Conservation (phyloP, 2,329 filamentous ascomycete species). For the Ophiostoma australiae region DNA sequence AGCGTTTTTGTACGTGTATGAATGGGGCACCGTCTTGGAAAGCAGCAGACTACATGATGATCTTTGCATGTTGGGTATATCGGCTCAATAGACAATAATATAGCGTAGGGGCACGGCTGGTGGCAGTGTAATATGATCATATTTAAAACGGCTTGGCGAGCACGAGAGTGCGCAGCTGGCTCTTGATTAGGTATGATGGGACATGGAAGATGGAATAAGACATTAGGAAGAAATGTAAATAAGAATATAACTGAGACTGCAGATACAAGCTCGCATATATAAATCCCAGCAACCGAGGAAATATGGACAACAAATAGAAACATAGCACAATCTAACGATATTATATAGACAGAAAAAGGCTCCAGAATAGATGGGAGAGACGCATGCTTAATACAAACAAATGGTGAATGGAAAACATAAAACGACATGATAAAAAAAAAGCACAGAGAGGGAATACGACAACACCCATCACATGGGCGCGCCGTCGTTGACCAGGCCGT, state of each 20-base stretch:
- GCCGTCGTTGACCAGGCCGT: conserved; percentile 49
- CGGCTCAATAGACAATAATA: not conserved
- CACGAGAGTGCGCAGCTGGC: not conserved
- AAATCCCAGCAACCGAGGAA: not conserved
- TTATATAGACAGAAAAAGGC: not conserved
- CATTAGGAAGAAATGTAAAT: not conserved
- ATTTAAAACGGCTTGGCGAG: not conserved
- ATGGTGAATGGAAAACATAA: not conserved
- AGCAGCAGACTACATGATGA: not conserved
- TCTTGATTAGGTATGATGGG: not conserved
- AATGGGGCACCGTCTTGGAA: not conserved
- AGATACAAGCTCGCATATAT: not conserved
- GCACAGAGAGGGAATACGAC: not conserved
- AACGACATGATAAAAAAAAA: not conserved
- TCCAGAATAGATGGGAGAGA: not conserved
- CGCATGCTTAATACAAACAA: not conserved
- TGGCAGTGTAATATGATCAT: not conserved
- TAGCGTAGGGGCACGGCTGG: not conserved
- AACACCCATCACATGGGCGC: conserved; percentile 34
- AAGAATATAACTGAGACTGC: not conserved
- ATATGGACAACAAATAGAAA: not conserved
- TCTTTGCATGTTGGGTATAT: not conserved
- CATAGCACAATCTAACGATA: not conserved
- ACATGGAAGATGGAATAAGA: not conserved
- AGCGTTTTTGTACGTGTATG: too few relatives aligned